Evolutionary conservation across 345 rosid genomes (phyloP), one percentile per base, ranked within the genome.

Genomic region (Boechera divaricarpa): DNA sequence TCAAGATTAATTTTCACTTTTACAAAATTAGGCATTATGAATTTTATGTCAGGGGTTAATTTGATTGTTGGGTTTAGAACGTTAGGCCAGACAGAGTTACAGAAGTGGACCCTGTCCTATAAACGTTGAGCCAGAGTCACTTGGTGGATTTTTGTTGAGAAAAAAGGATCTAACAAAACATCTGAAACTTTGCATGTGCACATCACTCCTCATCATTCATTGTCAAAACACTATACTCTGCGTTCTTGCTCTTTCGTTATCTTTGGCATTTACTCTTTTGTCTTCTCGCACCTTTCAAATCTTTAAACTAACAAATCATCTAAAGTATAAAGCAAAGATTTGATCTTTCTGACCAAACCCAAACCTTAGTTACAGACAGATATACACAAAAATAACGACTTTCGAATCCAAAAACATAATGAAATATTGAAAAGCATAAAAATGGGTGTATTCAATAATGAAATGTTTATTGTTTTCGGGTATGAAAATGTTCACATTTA

Each of bases 181-280:
- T 71, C 81, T 77, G 81, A 57, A 77, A 64, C 68, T 56, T 55
- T 57, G 77, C 81, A 77, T 77, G 72, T 77, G 81, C 81, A 56
- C 73, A 57, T 71, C 45, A 44, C 51, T 77, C 56, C 55, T 69
- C 64, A 56, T 69, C 66, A 45, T 58, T 58, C 67, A 71, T 11
- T 57, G 32, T 15, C 63, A 44, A 6, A 26, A 55, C 73, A 69
- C 39, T 16, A 48, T 38, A 38, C 41, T 8, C 41, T 38, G 41
- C 41, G 10, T 9, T 38, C 41, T 38, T 60, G 55, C 48, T 39
- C 69, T 52, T 54, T 41, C 63, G 8, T 67, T 75, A 12, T 32
- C 41, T 48, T 77, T 64, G 67, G 62, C 81, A 71, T 64, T 38
- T 38, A 55, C 60, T 64, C 58, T 76, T 28, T 62, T 60, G 63